Evolutionary conservation across 495 filamentous ascomycete species (phyloP).

Genomic region (Aspergillus sclerotioniger): DNA sequence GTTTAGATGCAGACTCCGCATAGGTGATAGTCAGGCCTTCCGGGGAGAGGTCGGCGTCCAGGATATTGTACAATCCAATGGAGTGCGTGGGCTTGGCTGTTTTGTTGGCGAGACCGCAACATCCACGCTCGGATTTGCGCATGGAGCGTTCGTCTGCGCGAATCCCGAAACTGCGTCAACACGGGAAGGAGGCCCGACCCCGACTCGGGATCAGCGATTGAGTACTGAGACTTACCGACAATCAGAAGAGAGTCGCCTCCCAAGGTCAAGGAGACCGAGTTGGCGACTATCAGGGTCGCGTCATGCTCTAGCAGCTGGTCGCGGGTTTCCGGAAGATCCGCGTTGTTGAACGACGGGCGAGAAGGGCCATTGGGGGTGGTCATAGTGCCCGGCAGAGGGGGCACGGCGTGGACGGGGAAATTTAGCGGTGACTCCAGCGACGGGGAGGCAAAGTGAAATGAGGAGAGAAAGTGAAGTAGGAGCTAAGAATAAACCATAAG

Average conservation of each 20-base stretch:
- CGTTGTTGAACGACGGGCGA: slow-evolving; percentile 15
- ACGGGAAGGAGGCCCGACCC: not conserved
- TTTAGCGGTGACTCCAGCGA: slow-evolving; percentile 17
- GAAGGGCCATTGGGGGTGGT: slow-evolving; percentile 19
- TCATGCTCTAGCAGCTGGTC: slow-evolving; percentile 32
- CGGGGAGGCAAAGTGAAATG: slow-evolving; percentile 23
- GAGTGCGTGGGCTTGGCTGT: slow-evolving; percentile 41
- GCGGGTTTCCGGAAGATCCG: slow-evolving; percentile 25
- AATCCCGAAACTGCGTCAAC: slow-evolving; percentile 1
- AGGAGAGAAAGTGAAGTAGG: slow-evolving; percentile 12
- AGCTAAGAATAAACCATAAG: slow-evolving; percentile 7
- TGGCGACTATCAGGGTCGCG: slow-evolving; percentile 53
- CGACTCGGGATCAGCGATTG: slow-evolving; percentile 4
- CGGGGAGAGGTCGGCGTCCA: slow-evolving; percentile 69
- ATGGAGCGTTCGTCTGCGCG: slow-evolving; percentile 32
- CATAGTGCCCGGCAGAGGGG: slow-evolving; percentile 27
- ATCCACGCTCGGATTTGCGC: slow-evolving; percentile 34
- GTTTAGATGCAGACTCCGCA: slow-evolving; percentile 56
- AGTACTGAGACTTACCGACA: slow-evolving; percentile 45
- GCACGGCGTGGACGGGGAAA: slow-evolving; percentile 5
- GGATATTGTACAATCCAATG: slow-evolving; percentile 79
- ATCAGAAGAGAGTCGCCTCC: slow-evolving; percentile 64
- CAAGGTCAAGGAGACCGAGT: slow-evolving; percentile 60
- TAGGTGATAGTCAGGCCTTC: slow-evolving; percentile 73
- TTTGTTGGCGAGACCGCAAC: slow-evolving; percentile 34